A percentile compares a stretch with the other conserved stretches of the same genome.
Conservation (phyloP, 2,329 filamentous ascomycete genomes). For the Epichloe festucae region DNA sequence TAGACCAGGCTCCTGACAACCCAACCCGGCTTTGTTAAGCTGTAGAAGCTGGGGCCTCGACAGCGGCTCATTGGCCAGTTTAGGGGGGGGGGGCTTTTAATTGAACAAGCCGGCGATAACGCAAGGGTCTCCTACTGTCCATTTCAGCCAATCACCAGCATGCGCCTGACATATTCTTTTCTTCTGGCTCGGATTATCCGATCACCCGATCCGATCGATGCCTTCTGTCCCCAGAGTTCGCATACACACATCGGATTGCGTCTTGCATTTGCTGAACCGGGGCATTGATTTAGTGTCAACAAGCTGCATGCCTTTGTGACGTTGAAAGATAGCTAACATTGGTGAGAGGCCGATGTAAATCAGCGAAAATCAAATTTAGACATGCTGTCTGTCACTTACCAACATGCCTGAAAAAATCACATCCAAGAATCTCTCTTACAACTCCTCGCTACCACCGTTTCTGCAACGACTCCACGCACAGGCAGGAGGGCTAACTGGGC, state of each 20-base stretch:
- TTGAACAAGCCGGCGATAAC: not conserved
- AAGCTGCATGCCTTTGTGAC: too few relatives aligned
- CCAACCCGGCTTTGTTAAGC: not conserved
- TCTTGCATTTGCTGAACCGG: too few relatives aligned
- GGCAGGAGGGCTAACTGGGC: slow-evolving; percentile 32
- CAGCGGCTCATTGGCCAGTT: not conserved
- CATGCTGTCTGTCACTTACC: not conserved
- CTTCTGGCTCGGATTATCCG: not conserved
- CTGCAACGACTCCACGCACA: slow-evolving; percentile 43
- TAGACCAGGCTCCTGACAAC: not conserved
- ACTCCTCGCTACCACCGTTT: slow-evolving; percentile 45
- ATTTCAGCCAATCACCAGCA: not conserved
- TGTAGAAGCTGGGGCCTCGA: not conserved
- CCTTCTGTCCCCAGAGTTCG: not conserved
- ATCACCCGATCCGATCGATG: not conserved
- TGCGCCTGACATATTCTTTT: not conserved
- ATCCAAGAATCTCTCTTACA: slow-evolving; percentile 57
- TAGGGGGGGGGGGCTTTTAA: not conserved
- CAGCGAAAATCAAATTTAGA: not conserved
- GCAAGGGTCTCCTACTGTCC: not conserved
- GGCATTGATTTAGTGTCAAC: too few relatives aligned
- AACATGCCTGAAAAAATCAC: slow-evolving; percentile 49
- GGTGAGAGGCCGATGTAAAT: too few relatives aligned
- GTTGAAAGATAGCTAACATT: too few relatives aligned
- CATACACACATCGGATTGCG: too few relatives aligned